phyloP scores from a whole-genome alignment of 805 yeast genomes.

The Yarrowia osloensis region DNA sequence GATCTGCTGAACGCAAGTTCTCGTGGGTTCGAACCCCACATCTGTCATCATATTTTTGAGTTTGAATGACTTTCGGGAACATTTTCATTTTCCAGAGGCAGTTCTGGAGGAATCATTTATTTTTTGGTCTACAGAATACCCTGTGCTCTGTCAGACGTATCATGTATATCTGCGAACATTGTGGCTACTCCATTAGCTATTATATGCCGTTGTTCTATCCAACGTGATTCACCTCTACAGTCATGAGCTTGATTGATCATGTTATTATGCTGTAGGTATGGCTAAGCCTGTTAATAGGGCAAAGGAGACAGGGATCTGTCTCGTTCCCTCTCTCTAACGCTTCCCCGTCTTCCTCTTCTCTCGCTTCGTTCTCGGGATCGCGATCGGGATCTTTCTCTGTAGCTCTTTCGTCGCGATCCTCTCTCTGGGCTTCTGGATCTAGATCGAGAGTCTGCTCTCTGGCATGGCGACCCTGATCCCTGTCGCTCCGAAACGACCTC shows the following conservation, averaged over 20 bases:
- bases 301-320: background rate
- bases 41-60: constrained; percentile 39
- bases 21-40: constrained; percentile 46
- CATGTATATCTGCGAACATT: too few relatives aligned
- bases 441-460: background rate
- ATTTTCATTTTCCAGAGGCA: too few relatives aligned
- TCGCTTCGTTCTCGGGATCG: background rate
- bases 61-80: background rate
- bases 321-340: background rate
- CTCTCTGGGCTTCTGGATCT: constrained; percentile 24
- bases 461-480: background rate
- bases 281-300: background rate
- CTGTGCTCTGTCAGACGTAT: too few relatives aligned
- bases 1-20: constrained; percentile 43
- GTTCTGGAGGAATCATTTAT: too few relatives aligned
- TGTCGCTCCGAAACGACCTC: background rate
- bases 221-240: background rate
- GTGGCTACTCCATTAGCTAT: too few relatives aligned
- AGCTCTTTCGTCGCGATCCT: background rate
- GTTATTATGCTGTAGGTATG: background rate
- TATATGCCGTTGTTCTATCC: too few relatives aligned
- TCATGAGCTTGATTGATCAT: too few relatives aligned
- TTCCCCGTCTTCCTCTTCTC: background rate
- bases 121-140: background rate
- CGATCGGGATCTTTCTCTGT: constrained; percentile 12